Evolutionary conservation across 805 yeast genomes (phyloP).

Genomic region (Yamadazyma tumulicola): DNA sequence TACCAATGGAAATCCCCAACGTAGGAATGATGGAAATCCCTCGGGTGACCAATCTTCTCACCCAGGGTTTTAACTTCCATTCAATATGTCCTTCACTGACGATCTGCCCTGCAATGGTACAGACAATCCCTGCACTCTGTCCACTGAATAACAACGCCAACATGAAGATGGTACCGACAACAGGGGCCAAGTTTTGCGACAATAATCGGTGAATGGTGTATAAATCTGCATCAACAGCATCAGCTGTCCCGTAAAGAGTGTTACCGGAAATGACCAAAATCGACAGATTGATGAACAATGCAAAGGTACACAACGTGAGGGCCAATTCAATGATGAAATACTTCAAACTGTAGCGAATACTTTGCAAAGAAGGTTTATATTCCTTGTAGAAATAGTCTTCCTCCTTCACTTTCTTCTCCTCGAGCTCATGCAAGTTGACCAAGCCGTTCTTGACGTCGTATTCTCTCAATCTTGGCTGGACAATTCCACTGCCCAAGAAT

Average conservation of each 20-base stretch:
- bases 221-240: slow-evolving; percentile 77
- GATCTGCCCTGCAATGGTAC: slow-evolving; percentile 91
- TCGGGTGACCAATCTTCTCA: slow-evolving; percentile 75
- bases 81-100: slow-evolving; percentile 87
- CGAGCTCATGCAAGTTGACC: slow-evolving; percentile 20
- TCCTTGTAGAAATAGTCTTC: slow-evolving; percentile 30
- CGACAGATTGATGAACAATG: slow-evolving; percentile 82
- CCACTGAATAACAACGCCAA: slow-evolving; percentile 82
- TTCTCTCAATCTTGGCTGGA: slow-evolving; percentile 46
- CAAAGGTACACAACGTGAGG: slow-evolving; percentile 70
- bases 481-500: slow-evolving; percentile 47
- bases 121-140: slow-evolving; percentile 86
- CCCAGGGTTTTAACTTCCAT: slow-evolving; percentile 80
- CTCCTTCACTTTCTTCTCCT: slow-evolving; percentile 16
- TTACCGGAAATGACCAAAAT: slow-evolving; percentile 81
- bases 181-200: slow-evolving; percentile 57
- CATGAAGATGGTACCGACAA: slow-evolving; percentile 82
- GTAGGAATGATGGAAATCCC: slow-evolving; percentile 80
- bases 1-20: slow-evolving; percentile 60
- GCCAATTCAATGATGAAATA: slow-evolving; percentile 71
- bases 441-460: slow-evolving; percentile 38
- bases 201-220: slow-evolving; percentile 71
- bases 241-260: slow-evolving; percentile 66
- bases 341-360: slow-evolving; percentile 68
- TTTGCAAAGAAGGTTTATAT: slow-evolving; percentile 69